These are phyloP conservation scores for Colletotrichum sp. DNA, from an alignment of 2,329 filamentous ascomycete genomes.

Conservation along the genomic window DNA sequence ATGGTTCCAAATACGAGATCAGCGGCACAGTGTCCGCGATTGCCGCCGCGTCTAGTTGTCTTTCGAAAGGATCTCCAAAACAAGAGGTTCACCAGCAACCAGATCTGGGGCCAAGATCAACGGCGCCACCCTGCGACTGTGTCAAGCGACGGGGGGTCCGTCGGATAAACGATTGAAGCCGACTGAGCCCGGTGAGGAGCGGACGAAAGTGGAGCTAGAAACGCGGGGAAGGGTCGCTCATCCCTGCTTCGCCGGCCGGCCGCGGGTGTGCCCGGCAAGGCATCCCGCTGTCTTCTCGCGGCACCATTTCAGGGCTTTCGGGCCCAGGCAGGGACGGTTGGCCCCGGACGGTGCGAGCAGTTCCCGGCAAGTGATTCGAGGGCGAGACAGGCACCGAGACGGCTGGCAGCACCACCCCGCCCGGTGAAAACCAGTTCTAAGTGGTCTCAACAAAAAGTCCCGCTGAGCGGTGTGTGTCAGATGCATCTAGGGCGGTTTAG, in stretches of 20 bases:
- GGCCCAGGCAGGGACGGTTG: neutral
- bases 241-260: neutral
- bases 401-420: neutral
- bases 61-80: neutral
- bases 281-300: neutral
- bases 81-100: neutral
- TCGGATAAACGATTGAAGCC: neutral
- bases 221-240: neutral
- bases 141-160: neutral
- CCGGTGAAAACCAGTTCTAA: neutral
- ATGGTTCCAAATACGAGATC: neutral
- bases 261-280: neutral
- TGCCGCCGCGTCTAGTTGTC: neutral
- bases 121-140: neutral
- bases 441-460: slow-evolving; percentile 18
- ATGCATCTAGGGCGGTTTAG: slow-evolving; percentile 16
- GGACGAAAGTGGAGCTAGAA: neutral
- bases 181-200: neutral
- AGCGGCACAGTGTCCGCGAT: neutral
- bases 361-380: neutral
- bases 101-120: neutral
- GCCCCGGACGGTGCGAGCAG: neutral
- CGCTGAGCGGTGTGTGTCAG: slow-evolving; percentile 21
- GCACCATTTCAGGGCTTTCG: neutral
- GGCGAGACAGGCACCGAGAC: neutral